A percentile compares a stretch with the other conserved stretches of the same genome.
These are phyloP conservation scores for Lupinus albus DNA, from an alignment of 306 rosid species.

Conservation along the genomic window DNA sequence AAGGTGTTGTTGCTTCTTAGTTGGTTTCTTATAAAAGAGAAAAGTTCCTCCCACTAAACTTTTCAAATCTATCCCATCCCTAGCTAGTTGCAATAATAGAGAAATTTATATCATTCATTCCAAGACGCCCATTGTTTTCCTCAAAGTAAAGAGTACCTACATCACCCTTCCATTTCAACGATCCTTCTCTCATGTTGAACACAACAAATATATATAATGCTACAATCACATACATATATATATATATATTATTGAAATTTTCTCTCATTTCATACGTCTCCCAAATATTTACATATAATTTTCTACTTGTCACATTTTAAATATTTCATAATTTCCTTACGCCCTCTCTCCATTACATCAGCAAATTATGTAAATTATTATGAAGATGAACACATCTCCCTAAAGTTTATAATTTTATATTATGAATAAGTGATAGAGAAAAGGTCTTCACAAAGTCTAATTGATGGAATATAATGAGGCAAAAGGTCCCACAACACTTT, in stretches of 20 bases:
- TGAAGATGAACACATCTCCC: constrained; percentile 38
- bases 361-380: constrained; percentile 34
- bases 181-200: constrained; percentile 22
- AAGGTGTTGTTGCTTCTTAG: constrained; percentile 68
- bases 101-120: constrained; percentile 54
- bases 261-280: too few relatives aligned
- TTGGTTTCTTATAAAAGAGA: constrained; percentile 67
- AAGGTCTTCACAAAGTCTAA: constrained; percentile 53
- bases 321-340: constrained; percentile 1
- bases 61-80: constrained; percentile 49
- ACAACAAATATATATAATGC: not conserved
- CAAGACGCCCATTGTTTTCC: constrained; percentile 43
- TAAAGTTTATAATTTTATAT: constrained; percentile 37
- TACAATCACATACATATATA: not conserved
- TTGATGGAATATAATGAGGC: constrained; percentile 75
- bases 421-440: constrained; percentile 41
- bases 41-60: constrained; percentile 52
- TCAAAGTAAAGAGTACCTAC: constrained; percentile 38
- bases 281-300: not conserved
- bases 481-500: constrained; percentile 67
- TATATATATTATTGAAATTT: too few relatives aligned
- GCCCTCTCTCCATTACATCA: not conserved
- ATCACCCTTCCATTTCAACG: constrained; percentile 49
- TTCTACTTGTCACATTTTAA: not conserved
- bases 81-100: constrained; percentile 61